Conservation (phyloP, 2,329 filamentous ascomycete genomes). For the Aspergillus sp. region DNA sequence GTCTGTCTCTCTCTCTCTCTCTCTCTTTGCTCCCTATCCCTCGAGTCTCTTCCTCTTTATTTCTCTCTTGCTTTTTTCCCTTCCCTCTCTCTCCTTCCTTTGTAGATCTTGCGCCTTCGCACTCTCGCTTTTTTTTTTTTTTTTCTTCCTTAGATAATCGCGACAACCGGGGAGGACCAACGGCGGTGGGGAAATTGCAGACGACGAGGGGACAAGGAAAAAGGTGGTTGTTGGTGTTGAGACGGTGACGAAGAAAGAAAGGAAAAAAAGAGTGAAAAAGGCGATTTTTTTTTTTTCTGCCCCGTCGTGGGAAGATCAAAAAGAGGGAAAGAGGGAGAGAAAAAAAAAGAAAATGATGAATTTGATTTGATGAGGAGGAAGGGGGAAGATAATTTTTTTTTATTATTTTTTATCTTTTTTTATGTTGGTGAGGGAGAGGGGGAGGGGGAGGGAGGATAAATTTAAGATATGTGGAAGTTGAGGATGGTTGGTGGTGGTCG, state of each 20-base stretch:
- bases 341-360: background rate
- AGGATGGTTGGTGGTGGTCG: too few species aligned
- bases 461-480: too few species aligned
- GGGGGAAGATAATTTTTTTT: too few species aligned
- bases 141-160: background rate
- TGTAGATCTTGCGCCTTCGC: too few species aligned
- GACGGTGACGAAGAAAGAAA: background rate
- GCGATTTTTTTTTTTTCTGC: background rate
- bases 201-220: background rate
- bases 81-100: too few species aligned
- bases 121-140: conserved; percentile 1
- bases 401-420: too few species aligned
- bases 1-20: background rate
- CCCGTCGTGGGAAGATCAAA: conserved; percentile 2
- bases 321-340: conserved; percentile 1
- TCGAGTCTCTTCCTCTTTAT: too few species aligned
- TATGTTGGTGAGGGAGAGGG: too few species aligned
- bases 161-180: background rate
- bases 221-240: background rate
- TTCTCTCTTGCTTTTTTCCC: too few species aligned
- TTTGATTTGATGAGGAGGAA: background rate
- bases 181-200: background rate
- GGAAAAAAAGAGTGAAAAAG: conserved; percentile 1
- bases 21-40: background rate
- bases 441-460: too few species aligned